phyloP scores from a whole-genome alignment of 2,329 filamentous ascomycete species.

The Myriosclerotinia curreyana region DNA sequence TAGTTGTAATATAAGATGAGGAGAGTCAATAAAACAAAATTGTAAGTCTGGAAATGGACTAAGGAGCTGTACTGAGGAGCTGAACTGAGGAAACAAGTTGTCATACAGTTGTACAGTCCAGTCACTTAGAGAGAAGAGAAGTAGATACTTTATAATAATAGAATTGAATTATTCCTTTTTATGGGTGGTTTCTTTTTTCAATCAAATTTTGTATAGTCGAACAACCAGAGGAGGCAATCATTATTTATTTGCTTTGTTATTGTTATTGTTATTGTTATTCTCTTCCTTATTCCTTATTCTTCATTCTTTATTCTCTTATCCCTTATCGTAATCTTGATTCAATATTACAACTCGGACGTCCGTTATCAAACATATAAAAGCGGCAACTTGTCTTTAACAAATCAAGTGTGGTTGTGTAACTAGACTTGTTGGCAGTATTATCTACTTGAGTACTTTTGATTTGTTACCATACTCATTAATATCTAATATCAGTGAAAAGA shows the following conservation, averaged over 20 bases:
- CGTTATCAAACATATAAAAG: background rate
- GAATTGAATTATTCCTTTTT: background rate
- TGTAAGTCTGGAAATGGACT: background rate
- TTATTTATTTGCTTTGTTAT: conserved; percentile 9
- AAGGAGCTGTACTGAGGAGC: background rate
- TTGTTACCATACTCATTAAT: background rate
- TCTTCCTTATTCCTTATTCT: conserved; percentile 14
- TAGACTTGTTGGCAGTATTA: background rate
- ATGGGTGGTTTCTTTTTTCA: too few relatives aligned
- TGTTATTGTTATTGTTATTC: too few relatives aligned
- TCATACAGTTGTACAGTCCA: background rate
- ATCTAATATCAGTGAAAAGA: background rate
- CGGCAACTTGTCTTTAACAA: background rate
- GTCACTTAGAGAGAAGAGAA: background rate
- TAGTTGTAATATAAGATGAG: background rate
- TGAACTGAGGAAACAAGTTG: background rate
- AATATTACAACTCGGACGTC: background rate
- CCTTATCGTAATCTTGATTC: conserved; percentile 1
- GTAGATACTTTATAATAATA: background rate
- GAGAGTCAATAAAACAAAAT: background rate
- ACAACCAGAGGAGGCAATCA: background rate
- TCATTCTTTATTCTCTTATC: conserved; percentile 12
- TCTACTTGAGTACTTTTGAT: too few relatives aligned
- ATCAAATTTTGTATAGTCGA: background rate
- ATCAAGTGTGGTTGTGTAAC: background rate